Percentiles rank a stretch among this genome's conserved stretches.
phyloP scores from a whole-genome alignment of 306 rosid genomes.

The Quercus ilex region DNA sequence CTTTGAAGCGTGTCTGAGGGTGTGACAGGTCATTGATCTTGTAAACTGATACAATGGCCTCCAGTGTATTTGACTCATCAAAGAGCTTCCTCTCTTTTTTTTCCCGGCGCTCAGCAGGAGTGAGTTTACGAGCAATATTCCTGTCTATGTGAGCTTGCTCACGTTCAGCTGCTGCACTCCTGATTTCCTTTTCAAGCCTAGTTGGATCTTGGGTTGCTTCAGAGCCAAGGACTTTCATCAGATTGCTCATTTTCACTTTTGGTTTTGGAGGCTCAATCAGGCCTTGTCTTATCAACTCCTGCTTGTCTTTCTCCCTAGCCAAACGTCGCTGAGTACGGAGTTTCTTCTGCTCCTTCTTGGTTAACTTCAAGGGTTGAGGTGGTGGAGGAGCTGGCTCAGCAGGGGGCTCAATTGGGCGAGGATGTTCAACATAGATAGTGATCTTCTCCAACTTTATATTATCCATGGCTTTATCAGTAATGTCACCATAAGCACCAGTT shows the following conservation, averaged over 20 bases:
- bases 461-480: constrained; percentile 34
- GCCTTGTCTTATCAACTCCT: constrained; percentile 97
- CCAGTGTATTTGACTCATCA: constrained; percentile 64
- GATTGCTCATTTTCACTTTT: constrained; percentile 91
- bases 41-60: constrained; percentile 73
- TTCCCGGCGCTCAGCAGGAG: constrained; percentile 95
- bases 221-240: constrained; percentile 92
- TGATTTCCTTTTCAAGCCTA: constrained; percentile 84
- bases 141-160: constrained; percentile 98
- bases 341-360: constrained; percentile 95
- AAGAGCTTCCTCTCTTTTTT: constrained; percentile 90
- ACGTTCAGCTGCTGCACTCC: constrained; percentile 97
- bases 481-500: constrained; percentile 58
- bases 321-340: constrained; percentile 88
- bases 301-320: constrained; percentile 87
- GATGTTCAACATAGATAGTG: constrained; percentile 83
- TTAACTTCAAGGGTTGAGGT: constrained; percentile 95
- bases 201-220: constrained; percentile 99
- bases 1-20: constrained; percentile 87
- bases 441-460: constrained; percentile 71
- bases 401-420: constrained; percentile 96
- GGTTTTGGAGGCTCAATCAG: constrained; percentile 92
- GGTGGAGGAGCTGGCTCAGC: constrained; percentile 96
- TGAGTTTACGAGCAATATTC: constrained; percentile 95
- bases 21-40: constrained; percentile 80